Base-by-base conservation (phyloP, 2,329 filamentous ascomycete genomes). In the Dothistroma pini region DNA sequence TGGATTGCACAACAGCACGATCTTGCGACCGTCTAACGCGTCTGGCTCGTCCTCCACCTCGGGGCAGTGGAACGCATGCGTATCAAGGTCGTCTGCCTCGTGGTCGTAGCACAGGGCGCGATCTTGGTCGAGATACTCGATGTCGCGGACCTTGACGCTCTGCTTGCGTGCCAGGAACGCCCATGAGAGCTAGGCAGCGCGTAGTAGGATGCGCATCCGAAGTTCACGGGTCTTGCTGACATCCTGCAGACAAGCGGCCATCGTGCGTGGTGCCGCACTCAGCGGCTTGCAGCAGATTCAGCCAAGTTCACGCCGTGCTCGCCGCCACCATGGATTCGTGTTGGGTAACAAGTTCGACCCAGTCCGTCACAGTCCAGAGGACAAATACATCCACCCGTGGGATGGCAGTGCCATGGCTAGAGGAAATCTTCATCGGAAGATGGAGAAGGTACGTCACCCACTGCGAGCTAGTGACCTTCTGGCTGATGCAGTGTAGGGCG, bases 261-360 rank as follows among this genome's bases (percentile, higher is more conserved):
- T 66, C 7, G 63, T 66, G 2, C 59, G 61, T 16, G 63, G 63
- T 8, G 63, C 63, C n/a, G 63, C 61, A 11, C 48, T 60, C 3
- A 53, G 50, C 31, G 63, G 63, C 16, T 47, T 62, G 0, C 52
- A 48, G 9, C 51, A 60, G 31, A 60, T 66, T 6, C 61, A 62
- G 50, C 57, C 63, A 12, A 62, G 25, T 19, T 62, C 57, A 12
- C 61, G 63, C 2, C 60, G 61, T 8, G 58, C 63, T 14, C 61
- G 61, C 7, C 22, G 54, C 3, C 57, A 65, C 14, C 62, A 63
- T 32, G 61, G 61, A 25, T 63, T 54, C n/a, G 6, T 1, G 9
- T 32, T 12, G 16, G 7, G 16, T 29, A 38, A 41, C 14, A 7
- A 58, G 2, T 65, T 54, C 54, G 63, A 63, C 22, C 53, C 22